Conservation (phyloP, 2,329 filamentous ascomycete genomes). For the Nemania abortiva region DNA sequence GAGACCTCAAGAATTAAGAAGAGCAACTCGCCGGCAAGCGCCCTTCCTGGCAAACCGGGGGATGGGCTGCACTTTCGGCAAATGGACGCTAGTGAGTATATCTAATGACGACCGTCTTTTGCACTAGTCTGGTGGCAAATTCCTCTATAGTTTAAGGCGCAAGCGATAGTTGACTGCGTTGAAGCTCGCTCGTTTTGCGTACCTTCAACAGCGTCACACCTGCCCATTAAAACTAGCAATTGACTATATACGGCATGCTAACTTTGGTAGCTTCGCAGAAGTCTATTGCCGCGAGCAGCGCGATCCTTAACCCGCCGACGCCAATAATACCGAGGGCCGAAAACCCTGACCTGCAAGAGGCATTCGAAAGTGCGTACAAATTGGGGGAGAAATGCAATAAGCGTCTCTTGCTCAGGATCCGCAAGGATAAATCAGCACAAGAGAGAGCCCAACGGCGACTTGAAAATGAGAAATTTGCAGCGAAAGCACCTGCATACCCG, state of each 20-base stretch:
- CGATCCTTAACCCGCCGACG: background rate
- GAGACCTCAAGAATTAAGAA: slow-evolving; percentile 26
- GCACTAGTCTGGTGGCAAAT: background rate
- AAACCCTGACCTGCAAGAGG: slow-evolving; percentile 44
- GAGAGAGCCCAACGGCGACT: slow-evolving; percentile 14
- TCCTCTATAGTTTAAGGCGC: background rate
- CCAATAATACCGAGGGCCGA: slow-evolving; percentile 40
- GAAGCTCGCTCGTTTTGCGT: background rate
- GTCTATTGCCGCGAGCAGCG: slow-evolving; percentile 8
- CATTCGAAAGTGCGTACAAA: slow-evolving; percentile 39
- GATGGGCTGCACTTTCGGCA: slow-evolving; percentile 25
- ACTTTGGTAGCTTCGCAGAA: slow-evolving; percentile 28
- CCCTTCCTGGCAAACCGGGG: background rate
- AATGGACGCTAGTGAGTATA: slow-evolving; percentile 41
- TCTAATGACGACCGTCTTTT: background rate
- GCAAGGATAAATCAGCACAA: slow-evolving; percentile 19
- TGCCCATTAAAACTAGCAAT: too few species aligned
- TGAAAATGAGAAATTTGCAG: slow-evolving; percentile 32
- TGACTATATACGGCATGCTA: slow-evolving; percentile 31
- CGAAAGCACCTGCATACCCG: slow-evolving; percentile 41
- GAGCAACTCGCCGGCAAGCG: slow-evolving; percentile 21
- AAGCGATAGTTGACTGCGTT: background rate
- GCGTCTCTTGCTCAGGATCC: slow-evolving; percentile 28
- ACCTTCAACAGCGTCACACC: background rate
- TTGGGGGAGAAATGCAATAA: slow-evolving; percentile 29